phyloP scores from a whole-genome alignment of 305 asterid species.

The Rubia peregrina region DNA sequence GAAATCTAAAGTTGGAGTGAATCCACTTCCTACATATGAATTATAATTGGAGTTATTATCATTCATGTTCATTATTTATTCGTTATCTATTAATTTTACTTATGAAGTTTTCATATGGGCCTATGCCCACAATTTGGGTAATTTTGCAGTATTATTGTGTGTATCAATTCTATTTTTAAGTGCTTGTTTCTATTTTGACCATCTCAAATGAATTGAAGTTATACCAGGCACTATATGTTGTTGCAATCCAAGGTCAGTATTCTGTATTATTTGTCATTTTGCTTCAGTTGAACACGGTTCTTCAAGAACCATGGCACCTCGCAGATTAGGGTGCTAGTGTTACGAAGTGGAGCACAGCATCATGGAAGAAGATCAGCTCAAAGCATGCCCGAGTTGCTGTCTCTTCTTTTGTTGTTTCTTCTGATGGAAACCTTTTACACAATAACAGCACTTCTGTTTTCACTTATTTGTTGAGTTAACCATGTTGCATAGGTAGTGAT shows the following conservation, averaged over 20 bases:
- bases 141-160: too few relatives aligned
- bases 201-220: too few relatives aligned
- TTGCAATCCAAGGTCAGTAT: slow-evolving; percentile 57
- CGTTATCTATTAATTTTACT: too few relatives aligned
- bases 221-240: slow-evolving; percentile 51
- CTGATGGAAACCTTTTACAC: slow-evolving; percentile 74
- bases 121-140: too few relatives aligned
- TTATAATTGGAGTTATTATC: slow-evolving; percentile 65
- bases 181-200: too few relatives aligned
- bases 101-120: too few relatives aligned
- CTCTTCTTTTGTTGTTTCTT: slow-evolving; percentile 76
- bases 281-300: slow-evolving; percentile 6
- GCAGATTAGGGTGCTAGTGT: slow-evolving; percentile 58
- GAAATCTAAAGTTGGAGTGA: slow-evolving; percentile 30
- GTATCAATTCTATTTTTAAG: too few relatives aligned
- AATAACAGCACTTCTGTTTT: slow-evolving; percentile 40
- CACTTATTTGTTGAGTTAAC: too few relatives aligned
- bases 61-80: slow-evolving; percentile 20
- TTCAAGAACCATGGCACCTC: slow-evolving; percentile 8
- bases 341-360: slow-evolving; percentile 55
- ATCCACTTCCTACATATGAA: slow-evolving; percentile 71
- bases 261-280: slow-evolving; percentile 14
- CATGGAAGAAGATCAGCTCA: slow-evolving; percentile 74
- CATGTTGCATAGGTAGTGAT: too few relatives aligned
- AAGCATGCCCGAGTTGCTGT: slow-evolving; percentile 50